Conservation (phyloP, 306 rosid genomes). For the Arachis hypogaea region DNA sequence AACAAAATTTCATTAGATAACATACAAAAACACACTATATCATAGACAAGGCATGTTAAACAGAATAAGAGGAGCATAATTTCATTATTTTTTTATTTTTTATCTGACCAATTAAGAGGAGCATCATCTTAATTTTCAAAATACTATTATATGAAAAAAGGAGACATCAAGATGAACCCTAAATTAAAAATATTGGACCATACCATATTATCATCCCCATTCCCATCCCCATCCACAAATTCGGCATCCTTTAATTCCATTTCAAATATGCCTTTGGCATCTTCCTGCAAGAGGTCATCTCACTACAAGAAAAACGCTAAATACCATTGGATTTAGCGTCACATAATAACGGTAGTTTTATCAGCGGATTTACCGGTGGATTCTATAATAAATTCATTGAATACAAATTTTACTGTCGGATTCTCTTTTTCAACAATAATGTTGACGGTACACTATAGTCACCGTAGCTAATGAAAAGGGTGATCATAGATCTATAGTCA, state of each 20-base stretch:
- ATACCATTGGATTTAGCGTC: no score
- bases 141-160: background rate
- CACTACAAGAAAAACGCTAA: constrained; percentile 20
- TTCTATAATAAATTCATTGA: no score
- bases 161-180: background rate
- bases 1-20: background rate
- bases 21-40: background rate
- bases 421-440: no score
- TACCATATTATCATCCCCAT: constrained; percentile 60
- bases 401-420: no score
- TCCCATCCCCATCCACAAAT: constrained; percentile 2
- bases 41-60: background rate
- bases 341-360: no score
- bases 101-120: background rate
- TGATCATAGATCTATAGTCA: no score
- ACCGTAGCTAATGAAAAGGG: no score
- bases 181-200: constrained; percentile 29
- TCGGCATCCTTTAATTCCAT: constrained; percentile 72
- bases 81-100: no score
- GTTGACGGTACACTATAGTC: no score
- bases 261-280: constrained; percentile 74
- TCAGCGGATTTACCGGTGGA: no score
- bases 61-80: background rate
- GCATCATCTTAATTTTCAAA: constrained; percentile 14
- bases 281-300: constrained; percentile 66